Percentiles rank a stretch among this genome's conserved stretches.
Evolutionary conservation across 306 rosid genomes (phyloP).

Genomic region (Sicyos baderoa): DNA sequence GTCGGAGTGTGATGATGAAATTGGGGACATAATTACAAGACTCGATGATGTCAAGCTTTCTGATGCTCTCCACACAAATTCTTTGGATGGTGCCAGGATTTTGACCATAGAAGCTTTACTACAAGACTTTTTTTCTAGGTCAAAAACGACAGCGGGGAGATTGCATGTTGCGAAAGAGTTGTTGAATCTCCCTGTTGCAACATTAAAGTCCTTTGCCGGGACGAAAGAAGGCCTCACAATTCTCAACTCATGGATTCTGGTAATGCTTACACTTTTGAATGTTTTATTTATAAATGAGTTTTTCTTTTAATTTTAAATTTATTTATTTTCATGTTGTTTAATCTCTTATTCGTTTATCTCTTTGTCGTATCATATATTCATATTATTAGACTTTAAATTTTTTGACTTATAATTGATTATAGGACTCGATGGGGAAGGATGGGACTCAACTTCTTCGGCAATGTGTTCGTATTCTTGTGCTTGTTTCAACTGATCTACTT

Average conservation of each 20-base stretch:
- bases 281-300: conserved; percentile 8
- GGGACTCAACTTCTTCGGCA: conserved; percentile 97
- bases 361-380: not conserved
- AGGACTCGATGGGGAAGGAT: conserved; percentile 99
- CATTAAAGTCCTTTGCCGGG: conserved; percentile 87
- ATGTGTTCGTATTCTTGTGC: conserved; percentile 96
- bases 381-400: conserved; percentile 15
- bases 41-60: conserved; percentile 79
- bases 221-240: conserved; percentile 75
- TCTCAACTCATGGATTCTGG: conserved; percentile 97
- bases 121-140: conserved; percentile 67
- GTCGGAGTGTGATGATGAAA: conserved; percentile 83
- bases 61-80: conserved; percentile 50
- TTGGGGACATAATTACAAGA: conserved; percentile 78
- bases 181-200: conserved; percentile 61
- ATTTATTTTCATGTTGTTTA: not conserved
- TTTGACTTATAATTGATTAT: conserved; percentile 12
- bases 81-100: conserved; percentile 52
- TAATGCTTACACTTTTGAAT: conserved; percentile 23
- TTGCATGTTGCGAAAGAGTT: conserved; percentile 81
- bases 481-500: conserved; percentile 76
- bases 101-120: conserved; percentile 58
- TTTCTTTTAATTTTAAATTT: not conserved
- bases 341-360: not conserved
- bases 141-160: conserved; percentile 78